Conservation (phyloP, 2,329 filamentous ascomycete species). For the Pseudogymnoascus pannorum region DNA sequence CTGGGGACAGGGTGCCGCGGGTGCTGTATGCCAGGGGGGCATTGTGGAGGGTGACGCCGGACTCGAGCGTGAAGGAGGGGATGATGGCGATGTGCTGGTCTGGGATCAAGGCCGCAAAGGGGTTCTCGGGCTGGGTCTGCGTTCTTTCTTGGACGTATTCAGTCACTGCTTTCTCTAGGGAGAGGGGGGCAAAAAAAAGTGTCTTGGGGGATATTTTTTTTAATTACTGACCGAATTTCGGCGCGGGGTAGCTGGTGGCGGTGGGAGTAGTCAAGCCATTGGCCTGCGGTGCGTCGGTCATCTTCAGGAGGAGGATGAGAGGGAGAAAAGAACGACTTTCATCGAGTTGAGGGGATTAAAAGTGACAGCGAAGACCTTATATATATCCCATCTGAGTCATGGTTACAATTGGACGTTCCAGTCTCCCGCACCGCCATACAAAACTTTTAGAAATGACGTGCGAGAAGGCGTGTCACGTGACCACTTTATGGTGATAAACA, state of each 20-base stretch:
- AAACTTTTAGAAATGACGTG: constrained; percentile 8
- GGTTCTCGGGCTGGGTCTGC: constrained; percentile 77
- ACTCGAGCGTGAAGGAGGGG: constrained; percentile 87
- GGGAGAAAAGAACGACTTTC: not conserved
- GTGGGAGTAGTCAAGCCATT: constrained; percentile 1
- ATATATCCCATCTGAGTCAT: not conserved
- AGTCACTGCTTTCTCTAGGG: constrained; percentile 39
- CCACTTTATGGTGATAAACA: not conserved
- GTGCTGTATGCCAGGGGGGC: constrained; percentile 63
- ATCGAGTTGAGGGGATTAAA: not conserved
- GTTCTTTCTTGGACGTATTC: constrained; percentile 53
- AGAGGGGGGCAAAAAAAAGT: constrained; percentile 7
- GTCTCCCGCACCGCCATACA: constrained; percentile 3
- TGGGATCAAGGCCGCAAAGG: constrained; percentile 76
- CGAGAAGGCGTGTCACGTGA: not conserved
- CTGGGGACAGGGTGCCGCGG: constrained; percentile 51
- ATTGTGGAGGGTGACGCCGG: constrained; percentile 75
- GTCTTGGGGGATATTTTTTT: not conserved
- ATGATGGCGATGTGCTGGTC: constrained; percentile 83
- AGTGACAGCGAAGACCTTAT: constrained; percentile 3
- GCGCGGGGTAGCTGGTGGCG: not conserved
- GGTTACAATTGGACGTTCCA: not conserved
- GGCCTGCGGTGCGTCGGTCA: not conserved
- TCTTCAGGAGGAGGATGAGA: constrained; percentile 1
- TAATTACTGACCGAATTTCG: constrained; percentile 25